Evolutionary conservation across 306 rosid genomes (phyloP), one percentile per base, ranked within the genome.

Genomic region (Prunus mume): DNA sequence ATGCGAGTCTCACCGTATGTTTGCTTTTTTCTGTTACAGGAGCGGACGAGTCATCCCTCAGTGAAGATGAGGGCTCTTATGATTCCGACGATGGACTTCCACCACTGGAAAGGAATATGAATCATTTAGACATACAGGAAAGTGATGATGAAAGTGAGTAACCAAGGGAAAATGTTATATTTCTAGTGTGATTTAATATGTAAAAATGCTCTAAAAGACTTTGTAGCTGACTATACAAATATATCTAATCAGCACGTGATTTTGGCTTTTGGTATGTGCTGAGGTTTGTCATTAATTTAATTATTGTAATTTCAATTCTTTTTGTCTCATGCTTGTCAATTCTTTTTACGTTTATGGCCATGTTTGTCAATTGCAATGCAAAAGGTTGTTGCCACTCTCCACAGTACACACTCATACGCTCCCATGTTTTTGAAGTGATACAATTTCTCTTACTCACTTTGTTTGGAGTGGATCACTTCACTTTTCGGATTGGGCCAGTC

Each of bases 41-140:
- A 45, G 72, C 81, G 80, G 90, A 22, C 3, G 55, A 12, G 64
- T 57, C 83, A 45, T 66, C 70, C 46, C 85, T 43, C 45, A 13
- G 17, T 20, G 90, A 83, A 64, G 88, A 75, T 15, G 84, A 79
- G 69, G 73, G 71, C 76, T 89, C 91, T 28, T 78, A 80, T 6
- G 92, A 88, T 68, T 88, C 91, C 4, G 95, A 91, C 11, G 97
- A 90, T 19, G 97, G 92, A 69, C 96, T 92, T 82, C 96, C 98
- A 6, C 97, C 98, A 25, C 90, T 92, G 28, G 98, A 92, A 84
- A 90, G 30, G 88, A 95, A 95, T 77, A 86, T 87, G 90, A 95
- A 95, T 81, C 98, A 86, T 84, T 84, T 89, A 88, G 83, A 28
- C 82, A 71, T 93, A 13, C 72, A 20, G 71, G 81, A 83, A 38